Percentiles rank a stretch among this genome's conserved stretches.
Evolutionary conservation across 176 grass and related monocot species (phyloP).

Genomic region (Aechmea fasciata): DNA sequence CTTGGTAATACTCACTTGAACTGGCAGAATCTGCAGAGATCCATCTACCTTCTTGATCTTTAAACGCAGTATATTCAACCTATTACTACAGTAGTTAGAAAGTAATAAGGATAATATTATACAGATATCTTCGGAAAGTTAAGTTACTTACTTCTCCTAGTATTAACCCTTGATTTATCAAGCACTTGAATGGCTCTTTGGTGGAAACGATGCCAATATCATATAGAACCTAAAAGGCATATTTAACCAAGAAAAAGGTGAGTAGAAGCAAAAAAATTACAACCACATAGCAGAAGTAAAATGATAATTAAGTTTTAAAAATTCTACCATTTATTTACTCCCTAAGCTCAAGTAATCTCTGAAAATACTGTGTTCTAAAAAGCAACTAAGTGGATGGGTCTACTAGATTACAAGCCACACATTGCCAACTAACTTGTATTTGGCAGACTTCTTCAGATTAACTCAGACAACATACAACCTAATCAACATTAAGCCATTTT

Average conservation of each 20-base stretch:
- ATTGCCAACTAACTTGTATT: too few species aligned
- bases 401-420: too few species aligned
- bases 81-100: slow-evolving; percentile 34
- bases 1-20: slow-evolving; percentile 56
- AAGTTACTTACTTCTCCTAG: slow-evolving; percentile 79
- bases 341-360: too few species aligned
- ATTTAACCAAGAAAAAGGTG: background rate
- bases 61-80: slow-evolving; percentile 89
- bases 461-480: too few species aligned
- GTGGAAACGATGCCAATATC: slow-evolving; percentile 95
- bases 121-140: slow-evolving; percentile 5
- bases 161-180: slow-evolving; percentile 99
- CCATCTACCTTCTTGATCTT: slow-evolving; percentile 60
- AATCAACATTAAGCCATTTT: too few species aligned
- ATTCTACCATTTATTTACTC: too few species aligned
- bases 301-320: too few species aligned
- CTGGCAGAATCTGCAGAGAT: slow-evolving; percentile 62
- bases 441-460: too few species aligned
- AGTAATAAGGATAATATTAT: slow-evolving; percentile 6
- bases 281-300: background rate
- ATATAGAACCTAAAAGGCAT: slow-evolving; percentile 62
- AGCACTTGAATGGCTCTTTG: slow-evolving; percentile 91
- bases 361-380: too few species aligned
- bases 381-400: too few species aligned
- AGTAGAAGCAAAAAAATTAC: background rate